Base-by-base conservation (phyloP, 1,139 yeast species). In the Nakaseomyces sp. region DNA sequence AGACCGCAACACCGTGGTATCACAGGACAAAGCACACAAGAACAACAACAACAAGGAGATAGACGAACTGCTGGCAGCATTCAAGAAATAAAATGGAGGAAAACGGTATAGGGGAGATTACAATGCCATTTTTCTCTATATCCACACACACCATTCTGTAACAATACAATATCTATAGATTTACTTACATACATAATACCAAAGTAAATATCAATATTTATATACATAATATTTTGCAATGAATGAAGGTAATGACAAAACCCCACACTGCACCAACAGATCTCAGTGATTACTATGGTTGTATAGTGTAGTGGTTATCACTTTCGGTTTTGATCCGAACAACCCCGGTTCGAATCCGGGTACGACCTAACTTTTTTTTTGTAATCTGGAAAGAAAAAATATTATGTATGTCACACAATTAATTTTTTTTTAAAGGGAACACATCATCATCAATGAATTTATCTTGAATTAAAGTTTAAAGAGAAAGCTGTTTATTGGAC, bases 321-420 rank as follows among this genome's bases (percentile, higher is more conserved):
- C 79, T 69, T 69, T 73, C 76, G 79, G 77, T 74, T 74, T 72
- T 74, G 79, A 73, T 80, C 87, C 88, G 80, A 69, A 73, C 77
- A 79, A 82, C 89, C 87, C 87, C 89, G 82, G 89, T 81, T 82
- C 89, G 89, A 81, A 79, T 80, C 89, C 88, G 88, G 88, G 87
- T 78, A 77, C 79, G 87, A 81, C 87, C 88, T 80, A 47, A 56
- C 57, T 71, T 71, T 69, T 65, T 35, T 20, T 22, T 35, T 12
- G n/a, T 22, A 4, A 15, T 5, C 13, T 5, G 18, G 13, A 8
- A 12, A 26, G 12, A 26, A 26, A 9, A 10, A 26, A 26, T 15
- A 15, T n/a, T n/a, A n/a, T n/a, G n/a, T n/a, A n/a, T n/a, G n/a
- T n/a, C n/a, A n/a, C n/a, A n/a, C n/a, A 26, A 26, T 8, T 26